These are phyloP conservation scores for Phytomonas sp. DNA, from an alignment of 208 protist genomes.

Conservation along the genomic window DNA sequence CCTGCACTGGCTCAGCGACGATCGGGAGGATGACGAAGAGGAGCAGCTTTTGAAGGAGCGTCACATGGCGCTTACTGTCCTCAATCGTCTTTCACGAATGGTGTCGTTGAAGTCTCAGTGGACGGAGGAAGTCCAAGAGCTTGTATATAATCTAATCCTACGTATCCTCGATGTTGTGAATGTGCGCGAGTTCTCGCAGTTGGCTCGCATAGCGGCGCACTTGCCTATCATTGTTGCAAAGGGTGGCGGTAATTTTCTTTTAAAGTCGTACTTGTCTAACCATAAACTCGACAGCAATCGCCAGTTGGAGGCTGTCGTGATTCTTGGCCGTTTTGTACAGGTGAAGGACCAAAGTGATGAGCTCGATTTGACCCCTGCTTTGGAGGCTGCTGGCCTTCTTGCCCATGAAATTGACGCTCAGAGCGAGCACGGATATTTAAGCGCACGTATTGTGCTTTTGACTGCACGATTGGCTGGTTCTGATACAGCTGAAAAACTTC, in stretches of 20 bases:
- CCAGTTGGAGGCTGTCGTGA: constrained; percentile 45
- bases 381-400: constrained; percentile 42
- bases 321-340: constrained; percentile 40
- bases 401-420: constrained; percentile 10
- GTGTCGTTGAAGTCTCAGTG: constrained; percentile 41
- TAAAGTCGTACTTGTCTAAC: constrained; percentile 40
- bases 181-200: constrained; percentile 61
- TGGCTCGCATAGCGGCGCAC: constrained; percentile 38
- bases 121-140: constrained; percentile 70
- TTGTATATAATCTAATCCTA: constrained; percentile 51
- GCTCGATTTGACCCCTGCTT: constrained; percentile 37
- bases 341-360: constrained; percentile 10
- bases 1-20: constrained; percentile 79
- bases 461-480: constrained; percentile 40
- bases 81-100: constrained; percentile 35
- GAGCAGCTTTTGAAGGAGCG: constrained; percentile 75
- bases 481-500: constrained; percentile 44
- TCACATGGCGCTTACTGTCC: constrained; percentile 48
- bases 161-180: constrained; percentile 62
- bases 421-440: constrained; percentile 27
- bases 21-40: constrained; percentile 75
- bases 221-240: constrained; percentile 56
- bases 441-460: constrained; percentile 44
- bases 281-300: constrained; percentile 34
- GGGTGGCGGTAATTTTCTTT: constrained; percentile 44